These are phyloP conservation scores for Starmerella gropengiesseri DNA, from an alignment of 805 yeast species.

Conservation along the genomic window DNA sequence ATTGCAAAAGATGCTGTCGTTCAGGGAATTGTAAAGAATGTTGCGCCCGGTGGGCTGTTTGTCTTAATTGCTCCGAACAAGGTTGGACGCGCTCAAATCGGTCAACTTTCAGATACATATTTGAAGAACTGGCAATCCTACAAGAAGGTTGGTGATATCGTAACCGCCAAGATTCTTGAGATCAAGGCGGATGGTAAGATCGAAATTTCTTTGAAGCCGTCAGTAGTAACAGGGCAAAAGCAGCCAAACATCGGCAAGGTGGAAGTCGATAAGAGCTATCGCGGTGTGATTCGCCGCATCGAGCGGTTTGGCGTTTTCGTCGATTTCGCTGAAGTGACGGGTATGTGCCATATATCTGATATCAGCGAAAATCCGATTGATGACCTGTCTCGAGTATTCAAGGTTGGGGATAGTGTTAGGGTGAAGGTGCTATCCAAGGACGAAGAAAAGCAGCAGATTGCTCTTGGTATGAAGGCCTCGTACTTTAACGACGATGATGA, in stretches of 20 bases:
- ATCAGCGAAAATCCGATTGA: constrained; percentile 52
- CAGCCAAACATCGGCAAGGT: constrained; percentile 42
- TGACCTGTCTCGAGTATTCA: constrained; percentile 56
- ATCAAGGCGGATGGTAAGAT: constrained; percentile 49
- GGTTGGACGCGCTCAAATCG: constrained; percentile 68
- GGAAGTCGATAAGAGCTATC: constrained; percentile 55
- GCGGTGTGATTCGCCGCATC: constrained; percentile 66
- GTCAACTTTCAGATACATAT: constrained; percentile 70
- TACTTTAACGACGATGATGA: constrained; percentile 44
- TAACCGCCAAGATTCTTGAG: constrained; percentile 59
- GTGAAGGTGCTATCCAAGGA: constrained; percentile 63
- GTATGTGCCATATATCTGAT: constrained; percentile 78
- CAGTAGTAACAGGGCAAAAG: constrained; percentile 58
- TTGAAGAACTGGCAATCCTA: constrained; percentile 81
- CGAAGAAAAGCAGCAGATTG: constrained; percentile 55
- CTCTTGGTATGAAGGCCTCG: constrained; percentile 91
- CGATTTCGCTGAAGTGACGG: constrained; percentile 66
- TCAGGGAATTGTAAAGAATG: constrained; percentile 67
- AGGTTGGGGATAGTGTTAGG: constrained; percentile 83
- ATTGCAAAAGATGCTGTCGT: constrained; percentile 51
- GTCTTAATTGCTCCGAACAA: constrained; percentile 61
- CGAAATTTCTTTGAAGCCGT: constrained; percentile 67
- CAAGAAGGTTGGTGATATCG: constrained; percentile 59
- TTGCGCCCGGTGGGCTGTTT: constrained; percentile 64
- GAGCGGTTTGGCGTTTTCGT: constrained; percentile 90